These are phyloP conservation scores for Xenosphaeropsis pyriputrescens DNA, from an alignment of 2,329 filamentous ascomycete species.

Conservation along the genomic window DNA sequence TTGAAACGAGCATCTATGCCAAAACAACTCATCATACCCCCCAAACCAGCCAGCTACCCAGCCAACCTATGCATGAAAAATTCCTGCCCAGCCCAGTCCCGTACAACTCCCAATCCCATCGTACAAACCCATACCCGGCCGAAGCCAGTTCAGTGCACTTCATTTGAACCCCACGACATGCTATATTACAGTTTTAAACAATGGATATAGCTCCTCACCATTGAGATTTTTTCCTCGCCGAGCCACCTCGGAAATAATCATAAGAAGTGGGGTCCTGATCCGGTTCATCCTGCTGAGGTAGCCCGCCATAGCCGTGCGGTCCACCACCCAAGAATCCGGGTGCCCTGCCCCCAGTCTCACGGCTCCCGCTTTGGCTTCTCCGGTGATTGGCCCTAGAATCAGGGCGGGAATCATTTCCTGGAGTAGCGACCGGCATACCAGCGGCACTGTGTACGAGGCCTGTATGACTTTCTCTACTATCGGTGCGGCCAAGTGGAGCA, in stretches of 20 bases:
- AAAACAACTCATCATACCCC: too few species aligned
- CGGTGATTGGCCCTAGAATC: conserved; percentile 4
- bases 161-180: neutral
- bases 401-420: conserved; percentile 14
- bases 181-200: neutral
- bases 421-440: conserved; percentile 28
- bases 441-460: conserved; percentile 38
- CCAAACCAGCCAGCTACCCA: too few species aligned
- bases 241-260: conserved; percentile 13
- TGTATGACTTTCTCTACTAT: conserved; percentile 32
- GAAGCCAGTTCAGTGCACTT: too few species aligned
- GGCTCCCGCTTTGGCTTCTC: conserved; percentile 9
- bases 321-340: conserved; percentile 41
- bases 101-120: too few species aligned
- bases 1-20: too few species aligned
- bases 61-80: too few species aligned
- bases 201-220: too few species aligned
- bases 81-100: too few species aligned
- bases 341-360: conserved; percentile 23
- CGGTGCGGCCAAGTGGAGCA: conserved; percentile 26
- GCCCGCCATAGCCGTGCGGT: conserved; percentile 41
- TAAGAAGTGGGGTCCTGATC: conserved; percentile 15
- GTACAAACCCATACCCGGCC: too few species aligned
- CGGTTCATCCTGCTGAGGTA: conserved; percentile 33
- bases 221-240: neutral